Evolutionary conservation across 106 monocot species (phyloP).

Genomic region (Dendrobium huoshanense): DNA sequence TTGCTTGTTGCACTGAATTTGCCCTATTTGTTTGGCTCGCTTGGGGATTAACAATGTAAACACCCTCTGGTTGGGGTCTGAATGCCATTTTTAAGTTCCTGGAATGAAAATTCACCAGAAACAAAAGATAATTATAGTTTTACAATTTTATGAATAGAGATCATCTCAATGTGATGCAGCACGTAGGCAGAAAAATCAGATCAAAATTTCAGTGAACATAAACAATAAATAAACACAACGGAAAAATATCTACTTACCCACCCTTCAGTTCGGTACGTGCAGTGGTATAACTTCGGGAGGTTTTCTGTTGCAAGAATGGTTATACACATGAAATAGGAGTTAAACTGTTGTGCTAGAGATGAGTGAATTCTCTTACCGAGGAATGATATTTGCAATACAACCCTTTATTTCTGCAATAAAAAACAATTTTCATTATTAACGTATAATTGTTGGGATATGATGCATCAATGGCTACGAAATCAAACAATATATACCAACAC

Average conservation of each 20-base stretch:
- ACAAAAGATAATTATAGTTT: background rate
- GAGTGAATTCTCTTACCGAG: conserved; percentile 37
- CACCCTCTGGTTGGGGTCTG: conserved; percentile 50
- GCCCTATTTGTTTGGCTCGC: conserved; percentile 20
- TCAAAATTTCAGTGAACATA: background rate
- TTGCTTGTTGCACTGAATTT: conserved; percentile 41
- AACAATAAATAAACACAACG: background rate
- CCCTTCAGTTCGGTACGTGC: conserved; percentile 80
- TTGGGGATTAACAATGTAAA: conserved; percentile 74
- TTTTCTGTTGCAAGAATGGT: conserved; percentile 30
- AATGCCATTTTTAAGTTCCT: conserved; percentile 65
- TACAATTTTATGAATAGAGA: conserved; percentile 2
- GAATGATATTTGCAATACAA: conserved; percentile 78
- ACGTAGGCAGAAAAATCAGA: background rate
- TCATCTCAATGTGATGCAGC: background rate
- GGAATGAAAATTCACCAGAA: conserved; percentile 12
- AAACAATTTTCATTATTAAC: conserved; percentile 10
- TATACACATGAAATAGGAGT: background rate
- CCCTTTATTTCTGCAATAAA: conserved; percentile 57
- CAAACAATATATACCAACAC: background rate
- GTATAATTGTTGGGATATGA: background rate
- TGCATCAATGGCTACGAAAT: background rate
- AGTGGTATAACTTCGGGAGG: conserved; percentile 59
- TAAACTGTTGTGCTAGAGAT: background rate
- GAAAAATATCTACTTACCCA: conserved; percentile 49